Evolutionary conservation across 2,329 filamentous ascomycete genomes (phyloP).

Genomic region (Cryphonectria nitschkei): DNA sequence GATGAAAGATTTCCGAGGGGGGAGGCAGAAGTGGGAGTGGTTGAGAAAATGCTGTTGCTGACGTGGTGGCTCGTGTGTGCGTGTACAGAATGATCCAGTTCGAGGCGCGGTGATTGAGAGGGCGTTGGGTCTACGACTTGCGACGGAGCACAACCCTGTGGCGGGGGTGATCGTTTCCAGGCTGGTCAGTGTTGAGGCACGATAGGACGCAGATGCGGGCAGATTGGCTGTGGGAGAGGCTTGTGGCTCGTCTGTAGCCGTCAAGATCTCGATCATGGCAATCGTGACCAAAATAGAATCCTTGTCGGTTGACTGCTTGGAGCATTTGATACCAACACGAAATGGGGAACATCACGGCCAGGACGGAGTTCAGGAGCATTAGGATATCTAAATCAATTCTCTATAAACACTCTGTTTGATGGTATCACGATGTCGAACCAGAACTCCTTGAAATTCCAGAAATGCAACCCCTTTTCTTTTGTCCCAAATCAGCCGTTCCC

Average conservation of each 20-base stretch:
- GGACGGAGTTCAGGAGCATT: slow-evolving; percentile 26
- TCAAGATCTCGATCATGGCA: background rate
- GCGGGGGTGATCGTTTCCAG: background rate
- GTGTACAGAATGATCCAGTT: slow-evolving; percentile 90
- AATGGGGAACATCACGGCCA: slow-evolving; percentile 4
- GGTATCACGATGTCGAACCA: slow-evolving; percentile 33
- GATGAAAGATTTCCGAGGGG: background rate
- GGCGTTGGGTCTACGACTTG: background rate
- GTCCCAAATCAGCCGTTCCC: slow-evolving; percentile 5
- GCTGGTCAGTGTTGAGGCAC: background rate
- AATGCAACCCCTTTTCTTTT: slow-evolving; percentile 27
- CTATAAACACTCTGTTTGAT: slow-evolving; percentile 27
- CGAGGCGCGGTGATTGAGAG: slow-evolving; percentile 73
- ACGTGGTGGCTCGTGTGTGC: slow-evolving; percentile 20
- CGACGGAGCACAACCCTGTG: background rate
- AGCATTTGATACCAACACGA: background rate
- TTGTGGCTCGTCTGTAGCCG: background rate
- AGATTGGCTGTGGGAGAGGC: background rate
- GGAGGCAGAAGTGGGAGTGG: no score
- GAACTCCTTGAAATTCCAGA: slow-evolving; percentile 32
- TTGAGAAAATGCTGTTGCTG: slow-evolving; percentile 29
- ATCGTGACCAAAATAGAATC: background rate
- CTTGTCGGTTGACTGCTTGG: background rate
- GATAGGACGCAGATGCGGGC: background rate
- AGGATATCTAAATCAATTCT: slow-evolving; percentile 22